A percentile compares a stretch with the other conserved stretches of the same genome.
Evolutionary conservation across 441 rosid genomes (phyloP).

Genomic region (Pelargonium citronellum): DNA sequence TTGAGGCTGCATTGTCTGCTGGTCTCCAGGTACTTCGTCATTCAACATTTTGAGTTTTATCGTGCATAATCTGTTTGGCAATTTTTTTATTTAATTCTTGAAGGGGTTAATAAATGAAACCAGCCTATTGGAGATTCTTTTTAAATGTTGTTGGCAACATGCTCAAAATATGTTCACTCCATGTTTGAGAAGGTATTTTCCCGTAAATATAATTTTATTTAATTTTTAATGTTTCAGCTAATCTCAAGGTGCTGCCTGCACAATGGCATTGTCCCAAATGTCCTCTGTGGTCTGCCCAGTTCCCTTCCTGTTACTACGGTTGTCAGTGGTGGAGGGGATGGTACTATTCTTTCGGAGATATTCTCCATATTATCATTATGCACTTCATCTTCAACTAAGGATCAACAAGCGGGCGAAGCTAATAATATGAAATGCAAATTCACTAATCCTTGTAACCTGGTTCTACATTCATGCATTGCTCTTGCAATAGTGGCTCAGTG

Average conservation of each 20-base stretch:
- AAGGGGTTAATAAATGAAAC: slow-evolving; percentile 12
- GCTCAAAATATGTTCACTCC: slow-evolving; percentile 10
- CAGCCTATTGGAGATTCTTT: slow-evolving; percentile 9
- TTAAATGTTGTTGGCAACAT: slow-evolving; percentile 3
- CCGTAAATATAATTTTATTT: neutral
- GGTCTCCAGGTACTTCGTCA: slow-evolving; percentile 60
- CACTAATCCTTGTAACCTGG: slow-evolving; percentile 47
- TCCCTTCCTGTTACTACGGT: slow-evolving; percentile 75
- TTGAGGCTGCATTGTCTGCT: slow-evolving; percentile 55
- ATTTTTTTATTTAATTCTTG: neutral
- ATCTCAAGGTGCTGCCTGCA: slow-evolving; percentile 87
- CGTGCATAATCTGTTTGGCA: neutral
- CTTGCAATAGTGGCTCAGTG: slow-evolving; percentile 79
- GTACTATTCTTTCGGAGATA: slow-evolving; percentile 76
- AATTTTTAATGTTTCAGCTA: slow-evolving; percentile 47
- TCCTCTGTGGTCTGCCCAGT: slow-evolving; percentile 88
- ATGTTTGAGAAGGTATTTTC: neutral
- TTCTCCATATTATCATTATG: slow-evolving; percentile 60
- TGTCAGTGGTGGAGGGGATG: slow-evolving; percentile 93
- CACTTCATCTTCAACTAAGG: slow-evolving; percentile 48
- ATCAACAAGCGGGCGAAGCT: slow-evolving; percentile 52
- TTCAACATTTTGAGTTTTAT: slow-evolving; percentile 13
- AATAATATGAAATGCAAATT: slow-evolving; percentile 50
- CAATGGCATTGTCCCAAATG: slow-evolving; percentile 61
- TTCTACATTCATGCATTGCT: slow-evolving; percentile 59